Conservation (phyloP, 2,329 filamentous ascomycete genomes). For the Xylariaceae sp. region DNA sequence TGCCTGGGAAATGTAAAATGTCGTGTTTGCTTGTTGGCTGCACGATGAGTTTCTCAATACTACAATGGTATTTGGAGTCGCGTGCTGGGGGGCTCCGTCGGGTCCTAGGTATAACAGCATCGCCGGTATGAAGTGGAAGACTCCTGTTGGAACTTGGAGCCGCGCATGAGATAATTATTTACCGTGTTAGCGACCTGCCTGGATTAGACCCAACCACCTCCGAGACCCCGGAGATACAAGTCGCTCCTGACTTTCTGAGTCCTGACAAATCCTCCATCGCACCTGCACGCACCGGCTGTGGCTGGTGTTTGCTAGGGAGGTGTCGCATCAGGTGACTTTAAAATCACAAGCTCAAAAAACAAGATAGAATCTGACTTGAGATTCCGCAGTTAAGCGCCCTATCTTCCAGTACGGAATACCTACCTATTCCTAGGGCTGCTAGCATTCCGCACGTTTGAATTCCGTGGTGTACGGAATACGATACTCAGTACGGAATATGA, state of each 20-base stretch:
- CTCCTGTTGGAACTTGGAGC: not conserved
- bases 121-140: not conserved
- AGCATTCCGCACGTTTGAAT: too few species aligned
- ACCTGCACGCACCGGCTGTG: not conserved
- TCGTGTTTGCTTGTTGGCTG: conserved; percentile 13
- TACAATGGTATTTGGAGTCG: not conserved
- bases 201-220: conserved; percentile 1
- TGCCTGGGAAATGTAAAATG: conserved; percentile 8
- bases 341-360: too few species aligned
- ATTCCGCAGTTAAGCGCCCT: not conserved
- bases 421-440: too few species aligned
- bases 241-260: not conserved
- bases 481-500: too few species aligned
- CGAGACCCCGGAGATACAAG: not conserved
- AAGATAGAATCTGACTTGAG: not conserved
- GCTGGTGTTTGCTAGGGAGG: not conserved
- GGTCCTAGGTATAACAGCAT: not conserved
- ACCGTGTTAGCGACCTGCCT: conserved; percentile 3
- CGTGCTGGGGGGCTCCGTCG: too few species aligned
- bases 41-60: conserved; percentile 6
- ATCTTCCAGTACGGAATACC: not conserved
- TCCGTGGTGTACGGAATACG: too few species aligned
- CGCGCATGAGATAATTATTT: not conserved
- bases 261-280: not conserved
- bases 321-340: too few species aligned